A percentile compares a stretch with the other conserved stretches of the same genome.
These are phyloP conservation scores for Rehmannia glutinosa DNA, from an alignment of 257 asterid genomes.

Conservation along the genomic window DNA sequence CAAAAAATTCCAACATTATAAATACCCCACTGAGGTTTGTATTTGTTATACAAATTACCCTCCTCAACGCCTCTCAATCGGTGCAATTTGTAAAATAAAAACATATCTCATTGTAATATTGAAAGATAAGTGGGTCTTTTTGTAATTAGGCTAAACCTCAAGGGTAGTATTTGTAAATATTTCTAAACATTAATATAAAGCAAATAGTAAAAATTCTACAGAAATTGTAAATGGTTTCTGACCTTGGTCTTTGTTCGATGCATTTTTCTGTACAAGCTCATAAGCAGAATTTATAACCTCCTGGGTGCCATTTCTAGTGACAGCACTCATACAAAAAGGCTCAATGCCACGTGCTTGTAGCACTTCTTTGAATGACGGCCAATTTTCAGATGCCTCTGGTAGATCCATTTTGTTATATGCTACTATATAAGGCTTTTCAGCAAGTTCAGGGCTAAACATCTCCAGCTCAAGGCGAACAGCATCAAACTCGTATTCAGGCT, in stretches of 20 bases:
- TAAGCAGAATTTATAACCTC: constrained; percentile 70
- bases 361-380: constrained; percentile 63
- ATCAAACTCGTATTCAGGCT: constrained; percentile 88
- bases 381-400: constrained; percentile 76
- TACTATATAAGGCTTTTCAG: constrained; percentile 80
- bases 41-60: no score
- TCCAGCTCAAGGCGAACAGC: constrained; percentile 99
- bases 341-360: constrained; percentile 64
- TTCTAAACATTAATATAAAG: no score
- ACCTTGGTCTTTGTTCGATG: constrained; percentile 51
- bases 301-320: constrained; percentile 70
- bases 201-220: background rate
- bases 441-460: constrained; percentile 89
- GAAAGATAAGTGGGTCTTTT: no score
- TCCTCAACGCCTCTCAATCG: no score
- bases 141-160: no score
- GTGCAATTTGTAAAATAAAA: no score
- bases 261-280: constrained; percentile 47
- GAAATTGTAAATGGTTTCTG: constrained; percentile 13
- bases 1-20: no score
- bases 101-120: no score
- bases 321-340: constrained; percentile 90
- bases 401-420: constrained; percentile 95
- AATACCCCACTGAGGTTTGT: no score
- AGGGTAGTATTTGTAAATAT: no score